Base-by-base conservation (phyloP, 1,139 yeast species). In the Nakaseomyces kungkrabaensis region DNA sequence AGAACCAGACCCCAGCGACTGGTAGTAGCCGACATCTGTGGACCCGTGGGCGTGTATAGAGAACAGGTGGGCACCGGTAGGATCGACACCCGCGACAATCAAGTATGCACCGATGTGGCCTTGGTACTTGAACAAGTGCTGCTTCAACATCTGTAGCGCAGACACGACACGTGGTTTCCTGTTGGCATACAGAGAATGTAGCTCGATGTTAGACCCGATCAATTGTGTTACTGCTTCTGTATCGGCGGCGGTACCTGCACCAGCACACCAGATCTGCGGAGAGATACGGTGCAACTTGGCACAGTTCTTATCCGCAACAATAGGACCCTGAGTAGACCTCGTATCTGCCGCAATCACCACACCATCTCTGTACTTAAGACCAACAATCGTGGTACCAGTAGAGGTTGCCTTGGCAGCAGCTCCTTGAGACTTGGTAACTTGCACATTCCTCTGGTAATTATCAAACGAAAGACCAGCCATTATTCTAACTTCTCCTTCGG, bases 231-330 rank as follows among this genome's bases (percentile, higher is more conserved):
- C 95, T 0, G 97, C 97, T 67, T 92, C 97, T 9, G 97, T 92
- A 67, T 92, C 98, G n/a, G 98, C 98, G 44, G 98, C 98, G 22
- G 98, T 92, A 68, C 98, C 98, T 4, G 98, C 98, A 61, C 98
- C 98, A 50, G 97, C 97, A 79, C 97, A 92, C 98, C 98, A 92
- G 64, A 92, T 92, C 65, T 78, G 79, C 10, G 98, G 97, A 2
- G 97, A 79, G 60, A 92, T 78, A 61, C 95, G 74, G 71, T 92
- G 98, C 57, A 92, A 75, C 71, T 92, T 92, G 66, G 90, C 97
- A 76, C 97, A 90, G 73, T 92, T 92, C 74, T 92, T 90, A 72
- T 92, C 97, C 13, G 98, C 98, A 36, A 92, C 97, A 60, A 92
- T 89, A 52, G 82, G 83, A 25, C 98, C 98, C 38, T 94, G 82